A percentile compares a stretch with the other conserved stretches of the same genome.
These are phyloP conservation scores for Basipetospora chlamydospora DNA, from an alignment of 2,329 filamentous ascomycete genomes.

Conservation along the genomic window DNA sequence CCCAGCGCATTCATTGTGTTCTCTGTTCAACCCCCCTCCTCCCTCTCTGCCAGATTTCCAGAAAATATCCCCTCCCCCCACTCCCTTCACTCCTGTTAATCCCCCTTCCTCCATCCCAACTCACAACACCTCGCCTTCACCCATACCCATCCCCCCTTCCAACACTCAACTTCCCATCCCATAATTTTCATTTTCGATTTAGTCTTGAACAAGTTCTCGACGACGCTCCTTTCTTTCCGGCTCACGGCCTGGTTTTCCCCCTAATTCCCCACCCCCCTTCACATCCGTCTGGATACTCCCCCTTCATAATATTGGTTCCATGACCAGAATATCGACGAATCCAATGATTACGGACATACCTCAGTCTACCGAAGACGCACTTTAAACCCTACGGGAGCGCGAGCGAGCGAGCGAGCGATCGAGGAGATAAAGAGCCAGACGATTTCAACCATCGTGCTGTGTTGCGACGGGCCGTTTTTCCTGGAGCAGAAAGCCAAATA, in stretches of 20 bases:
- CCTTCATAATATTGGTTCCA: constrained; percentile 17
- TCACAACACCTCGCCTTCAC: constrained; percentile 4
- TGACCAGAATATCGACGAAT: constrained; percentile 24
- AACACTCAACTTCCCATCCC: neutral
- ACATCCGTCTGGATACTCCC: constrained; percentile 9
- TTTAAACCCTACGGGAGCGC: constrained; percentile 58
- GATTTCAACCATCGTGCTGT: constrained; percentile 47
- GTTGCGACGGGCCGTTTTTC: constrained; percentile 9
- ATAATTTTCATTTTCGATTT: too few relatives aligned
- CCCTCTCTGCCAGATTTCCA: constrained; percentile 5
- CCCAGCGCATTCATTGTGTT: neutral
- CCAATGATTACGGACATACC: constrained; percentile 38
- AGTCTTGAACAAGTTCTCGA: constrained; percentile 5
- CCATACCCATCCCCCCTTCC: neutral
- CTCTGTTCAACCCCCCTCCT: neutral
- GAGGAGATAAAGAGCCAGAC: constrained; percentile 20
- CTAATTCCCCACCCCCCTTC: constrained; percentile 7
- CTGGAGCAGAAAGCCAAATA: constrained; percentile 1
- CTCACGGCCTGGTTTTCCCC: constrained; percentile 6
- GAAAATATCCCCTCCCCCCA: constrained; percentile 5
- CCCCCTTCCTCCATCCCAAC: neutral
- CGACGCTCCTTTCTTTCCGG: constrained; percentile 3
- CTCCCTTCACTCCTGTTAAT: constrained; percentile 5
- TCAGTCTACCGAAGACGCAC: constrained; percentile 46
- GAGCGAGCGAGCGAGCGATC: constrained; percentile 44